Conservation (phyloP, 106 monocot genomes). For the Acanthochlamys bracteata region DNA sequence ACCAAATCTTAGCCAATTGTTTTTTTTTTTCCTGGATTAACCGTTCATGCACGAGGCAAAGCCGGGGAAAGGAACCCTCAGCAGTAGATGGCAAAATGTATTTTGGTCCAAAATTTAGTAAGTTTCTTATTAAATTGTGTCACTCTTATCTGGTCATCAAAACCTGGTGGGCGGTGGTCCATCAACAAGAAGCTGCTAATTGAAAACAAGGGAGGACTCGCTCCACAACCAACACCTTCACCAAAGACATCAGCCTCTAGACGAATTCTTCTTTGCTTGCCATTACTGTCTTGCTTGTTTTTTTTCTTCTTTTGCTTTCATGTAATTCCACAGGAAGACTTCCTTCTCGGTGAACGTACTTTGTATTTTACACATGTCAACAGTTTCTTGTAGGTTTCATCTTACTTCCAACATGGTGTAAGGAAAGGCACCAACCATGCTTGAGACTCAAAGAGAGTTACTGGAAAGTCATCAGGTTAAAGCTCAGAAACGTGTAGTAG, state of each 20-base stretch:
- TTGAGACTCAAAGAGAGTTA: not conserved
- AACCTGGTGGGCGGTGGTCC: too few relatives aligned
- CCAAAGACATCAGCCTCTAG: not conserved
- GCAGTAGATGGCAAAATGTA: too few relatives aligned
- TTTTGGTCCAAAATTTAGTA: too few relatives aligned
- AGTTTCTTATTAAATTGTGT: too few relatives aligned
- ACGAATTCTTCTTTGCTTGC: not conserved
- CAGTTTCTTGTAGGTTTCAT: not conserved
- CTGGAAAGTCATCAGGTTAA: not conserved
- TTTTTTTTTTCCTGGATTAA: too few relatives aligned
- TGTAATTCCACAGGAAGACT: conserved; percentile 1
- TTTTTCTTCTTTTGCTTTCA: not conserved
- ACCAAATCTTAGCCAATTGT: too few relatives aligned
- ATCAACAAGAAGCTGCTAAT: not conserved
- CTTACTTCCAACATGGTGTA: conserved; percentile 21
- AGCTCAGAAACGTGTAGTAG: conserved; percentile 3
- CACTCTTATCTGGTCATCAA: too few relatives aligned
- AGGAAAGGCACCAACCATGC: conserved; percentile 16
- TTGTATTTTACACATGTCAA: too few relatives aligned
- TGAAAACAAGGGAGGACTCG: not conserved
- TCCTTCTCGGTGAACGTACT: not conserved
- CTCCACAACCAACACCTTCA: not conserved
- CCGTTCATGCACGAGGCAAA: too few relatives aligned
- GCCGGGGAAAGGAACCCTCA: too few relatives aligned
- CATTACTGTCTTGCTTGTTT: too few relatives aligned